Evolutionary conservation across 2,329 filamentous ascomycete genomes (phyloP).

Genomic region (Fusarium sp.): DNA sequence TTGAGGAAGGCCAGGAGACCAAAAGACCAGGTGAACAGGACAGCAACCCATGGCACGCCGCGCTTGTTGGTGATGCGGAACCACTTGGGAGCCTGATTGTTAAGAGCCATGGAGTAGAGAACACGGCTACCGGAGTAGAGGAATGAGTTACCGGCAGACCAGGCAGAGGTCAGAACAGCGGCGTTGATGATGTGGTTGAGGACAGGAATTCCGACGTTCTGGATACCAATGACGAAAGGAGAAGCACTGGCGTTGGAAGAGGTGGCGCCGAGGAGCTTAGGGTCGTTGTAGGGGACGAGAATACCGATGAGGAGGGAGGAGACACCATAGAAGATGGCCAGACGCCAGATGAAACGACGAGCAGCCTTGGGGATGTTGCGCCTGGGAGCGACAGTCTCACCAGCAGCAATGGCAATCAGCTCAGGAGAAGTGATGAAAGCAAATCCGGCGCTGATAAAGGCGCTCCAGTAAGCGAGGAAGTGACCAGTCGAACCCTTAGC

Average conservation of each 20-base stretch:
- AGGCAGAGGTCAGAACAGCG: conserved; percentile 73
- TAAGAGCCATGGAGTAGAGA: conserved; percentile 74
- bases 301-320: conserved; percentile 27
- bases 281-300: conserved; percentile 49
- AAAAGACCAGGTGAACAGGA: conserved; percentile 66
- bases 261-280: conserved; percentile 62
- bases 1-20: conserved; percentile 78
- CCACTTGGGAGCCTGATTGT: conserved; percentile 71
- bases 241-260: conserved; percentile 64
- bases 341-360: conserved; percentile 44
- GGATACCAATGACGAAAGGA: conserved; percentile 75
- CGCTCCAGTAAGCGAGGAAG: conserved; percentile 70
- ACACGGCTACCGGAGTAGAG: conserved; percentile 76
- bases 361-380: conserved; percentile 48
- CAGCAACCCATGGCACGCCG: conserved; percentile 69
- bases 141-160: conserved; percentile 70
- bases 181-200: conserved; percentile 76
- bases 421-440: conserved; percentile 48
- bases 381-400: conserved; percentile 49
- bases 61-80: conserved; percentile 70
- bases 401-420: conserved; percentile 45
- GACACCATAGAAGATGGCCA: conserved; percentile 46
- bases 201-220: conserved; percentile 70
- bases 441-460: conserved; percentile 64
- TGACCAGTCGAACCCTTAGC: conserved; percentile 60